Conservation (phyloP, 2,329 filamentous ascomycete genomes). For the Fusarium nurragi region DNA sequence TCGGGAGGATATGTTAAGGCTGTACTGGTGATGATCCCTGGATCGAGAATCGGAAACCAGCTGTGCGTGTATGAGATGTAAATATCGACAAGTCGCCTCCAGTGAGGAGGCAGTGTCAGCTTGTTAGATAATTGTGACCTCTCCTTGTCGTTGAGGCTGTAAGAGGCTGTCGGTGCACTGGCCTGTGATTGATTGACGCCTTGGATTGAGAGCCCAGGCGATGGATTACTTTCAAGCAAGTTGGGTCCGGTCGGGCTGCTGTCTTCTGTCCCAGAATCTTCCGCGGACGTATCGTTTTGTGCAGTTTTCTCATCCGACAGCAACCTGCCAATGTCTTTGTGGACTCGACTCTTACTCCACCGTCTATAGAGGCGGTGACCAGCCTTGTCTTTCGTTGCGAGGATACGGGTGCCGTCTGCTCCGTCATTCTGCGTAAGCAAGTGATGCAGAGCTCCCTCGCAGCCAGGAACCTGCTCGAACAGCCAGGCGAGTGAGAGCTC, state of each 20-base stretch:
- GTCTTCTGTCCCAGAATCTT: conserved; percentile 48
- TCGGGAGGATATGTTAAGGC: conserved; percentile 55
- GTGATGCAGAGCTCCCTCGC: conserved; percentile 65
- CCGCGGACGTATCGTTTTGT: conserved; percentile 49
- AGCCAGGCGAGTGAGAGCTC: conserved; percentile 75
- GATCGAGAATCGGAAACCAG: conserved; percentile 80
- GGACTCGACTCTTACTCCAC: conserved; percentile 71
- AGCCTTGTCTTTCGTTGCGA: conserved; percentile 62
- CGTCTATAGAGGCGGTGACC: conserved; percentile 67
- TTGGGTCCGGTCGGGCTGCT: conserved; percentile 35
- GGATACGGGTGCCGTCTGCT: conserved; percentile 53
- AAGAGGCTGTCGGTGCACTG: conserved; percentile 2
- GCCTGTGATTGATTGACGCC: conserved; percentile 20
- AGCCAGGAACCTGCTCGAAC: conserved; percentile 68
- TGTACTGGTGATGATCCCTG: conserved; percentile 65
- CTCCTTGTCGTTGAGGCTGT: conserved; percentile 10
- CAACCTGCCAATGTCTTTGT: conserved; percentile 69
- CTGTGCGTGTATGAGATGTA: conserved; percentile 80
- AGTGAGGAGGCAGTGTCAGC: conserved; percentile 59
- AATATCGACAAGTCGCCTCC: conserved; percentile 71
- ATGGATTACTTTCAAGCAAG: conserved; percentile 32
- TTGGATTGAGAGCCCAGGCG: conserved; percentile 33
- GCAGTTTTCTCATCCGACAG: conserved; percentile 58
- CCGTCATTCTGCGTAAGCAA: conserved; percentile 60
- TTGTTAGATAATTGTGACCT: conserved; percentile 26